A percentile compares a stretch with the other conserved stretches of the same genome.
These are phyloP conservation scores for Cydonia oblonga DNA, from an alignment of 331 rosid species.

Conservation along the genomic window DNA sequence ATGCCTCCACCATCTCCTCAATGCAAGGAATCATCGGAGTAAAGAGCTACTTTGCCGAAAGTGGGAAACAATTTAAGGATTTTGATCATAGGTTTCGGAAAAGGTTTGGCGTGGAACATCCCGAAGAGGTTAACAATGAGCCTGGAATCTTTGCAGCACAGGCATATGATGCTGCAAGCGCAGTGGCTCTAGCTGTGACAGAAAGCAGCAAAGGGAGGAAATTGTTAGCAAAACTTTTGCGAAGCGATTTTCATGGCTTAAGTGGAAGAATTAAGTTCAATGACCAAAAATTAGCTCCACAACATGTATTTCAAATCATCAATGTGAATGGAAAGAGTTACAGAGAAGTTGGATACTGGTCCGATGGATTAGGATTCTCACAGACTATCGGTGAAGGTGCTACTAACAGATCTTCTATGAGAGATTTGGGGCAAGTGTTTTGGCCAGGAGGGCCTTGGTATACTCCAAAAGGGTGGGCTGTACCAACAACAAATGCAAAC, in stretches of 20 bases:
- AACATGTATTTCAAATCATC: conserved; percentile 5
- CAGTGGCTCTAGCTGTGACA: conserved; percentile 29
- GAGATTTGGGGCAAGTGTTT: conserved; percentile 10
- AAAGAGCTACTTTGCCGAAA: conserved; percentile 23
- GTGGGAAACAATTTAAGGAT: background rate
- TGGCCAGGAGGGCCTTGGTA: conserved; percentile 11
- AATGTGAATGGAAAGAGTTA: conserved; percentile 29
- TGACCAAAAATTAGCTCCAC: conserved; percentile 11
- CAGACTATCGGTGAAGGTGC: background rate
- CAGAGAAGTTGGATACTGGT: conserved; percentile 44
- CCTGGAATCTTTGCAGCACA: conserved; percentile 35
- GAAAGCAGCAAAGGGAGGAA: background rate
- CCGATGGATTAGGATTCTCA: conserved; percentile 28
- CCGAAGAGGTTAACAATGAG: conserved; percentile 28
- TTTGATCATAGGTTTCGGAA: conserved; percentile 17
- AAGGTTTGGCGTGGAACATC: conserved; percentile 21
- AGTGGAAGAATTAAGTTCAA: conserved; percentile 21
- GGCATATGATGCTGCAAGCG: conserved; percentile 41
- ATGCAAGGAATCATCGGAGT: conserved; percentile 43
- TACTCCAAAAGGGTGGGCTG: conserved; percentile 18
- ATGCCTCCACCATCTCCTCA: conserved; percentile 24
- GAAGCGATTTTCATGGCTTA: conserved; percentile 21
- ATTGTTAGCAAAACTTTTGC: conserved; percentile 20
- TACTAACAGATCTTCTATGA: conserved; percentile 1
- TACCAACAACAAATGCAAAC: background rate